Evolutionary conservation across 805 yeast genomes (phyloP).

Genomic region (Monosporozyma unispora): DNA sequence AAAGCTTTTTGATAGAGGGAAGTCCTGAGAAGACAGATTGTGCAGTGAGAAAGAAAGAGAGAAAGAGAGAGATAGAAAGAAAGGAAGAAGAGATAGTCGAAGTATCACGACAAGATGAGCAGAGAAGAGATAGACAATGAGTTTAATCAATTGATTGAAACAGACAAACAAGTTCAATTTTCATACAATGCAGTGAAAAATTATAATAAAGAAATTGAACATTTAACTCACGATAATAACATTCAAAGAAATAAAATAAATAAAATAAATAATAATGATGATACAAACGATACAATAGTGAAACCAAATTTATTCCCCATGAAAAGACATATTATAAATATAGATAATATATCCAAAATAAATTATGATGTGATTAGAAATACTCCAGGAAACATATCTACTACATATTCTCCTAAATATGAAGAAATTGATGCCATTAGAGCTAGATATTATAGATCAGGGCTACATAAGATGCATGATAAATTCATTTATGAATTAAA

Average conservation of each 20-base stretch:
- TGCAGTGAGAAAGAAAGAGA: too few species aligned
- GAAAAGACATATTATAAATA: constrained; percentile 26
- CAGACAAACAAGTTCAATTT: constrained; percentile 13
- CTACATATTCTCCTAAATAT: constrained; percentile 1
- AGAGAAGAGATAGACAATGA: neutral
- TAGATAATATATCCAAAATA: constrained; percentile 28
- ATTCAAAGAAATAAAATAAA: neutral
- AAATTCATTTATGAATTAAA: constrained; percentile 7
- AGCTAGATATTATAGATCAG: constrained; percentile 21
- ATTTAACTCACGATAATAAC: neutral
- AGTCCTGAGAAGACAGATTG: too few species aligned
- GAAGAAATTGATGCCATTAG: constrained; percentile 19
- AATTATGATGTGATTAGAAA: constrained; percentile 29
- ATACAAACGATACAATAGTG: neutral
- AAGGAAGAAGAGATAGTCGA: neutral
- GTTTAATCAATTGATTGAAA: neutral
- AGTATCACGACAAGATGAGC: neutral
- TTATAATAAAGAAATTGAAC: constrained; percentile 6
- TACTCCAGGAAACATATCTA: constrained; percentile 23
- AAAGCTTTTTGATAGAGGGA: too few species aligned
- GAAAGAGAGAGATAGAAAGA: too few species aligned
- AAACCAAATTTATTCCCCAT: constrained; percentile 2
- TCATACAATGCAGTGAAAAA: constrained; percentile 11
- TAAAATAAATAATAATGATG: neutral
- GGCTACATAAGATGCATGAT: constrained; percentile 24